These are phyloP conservation scores for Lyophyllum shimeji DNA, from an alignment of 768 basidiomycete species.

Conservation along the genomic window DNA sequence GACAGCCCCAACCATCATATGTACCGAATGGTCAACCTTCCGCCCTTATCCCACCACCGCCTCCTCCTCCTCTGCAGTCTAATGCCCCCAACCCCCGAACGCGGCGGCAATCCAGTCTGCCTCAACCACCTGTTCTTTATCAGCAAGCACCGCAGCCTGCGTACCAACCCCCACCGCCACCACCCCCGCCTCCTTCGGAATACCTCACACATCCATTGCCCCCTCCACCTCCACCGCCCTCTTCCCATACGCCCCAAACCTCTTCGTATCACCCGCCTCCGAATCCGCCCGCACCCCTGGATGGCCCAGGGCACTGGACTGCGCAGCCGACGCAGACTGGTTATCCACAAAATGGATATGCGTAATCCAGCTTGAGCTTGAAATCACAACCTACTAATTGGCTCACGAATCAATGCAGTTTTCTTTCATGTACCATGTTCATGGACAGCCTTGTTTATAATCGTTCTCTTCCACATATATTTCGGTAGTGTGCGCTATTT, in stretches of 20 bases:
- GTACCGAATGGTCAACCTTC: conserved; percentile 9
- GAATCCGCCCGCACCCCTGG: conserved; percentile 34
- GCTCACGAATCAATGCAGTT: neutral
- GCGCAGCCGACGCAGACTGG: conserved; percentile 20
- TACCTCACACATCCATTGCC: conserved; percentile 27
- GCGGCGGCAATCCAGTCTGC: conserved; percentile 49
- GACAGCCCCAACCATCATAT: conserved; percentile 20
- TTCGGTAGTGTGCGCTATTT: conserved; percentile 1
- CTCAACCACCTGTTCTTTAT: conserved; percentile 46
- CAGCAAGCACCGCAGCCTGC: conserved; percentile 28
- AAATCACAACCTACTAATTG: neutral
- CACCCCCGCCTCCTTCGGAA: conserved; percentile 34
- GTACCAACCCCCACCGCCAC: conserved; percentile 33
- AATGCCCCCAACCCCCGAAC: conserved; percentile 25
- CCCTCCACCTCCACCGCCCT: conserved; percentile 31
- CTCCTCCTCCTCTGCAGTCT: conserved; percentile 32
- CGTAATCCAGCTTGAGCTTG: no score
- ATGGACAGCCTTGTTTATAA: conserved; percentile 1
- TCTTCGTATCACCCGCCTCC: conserved; percentile 38
- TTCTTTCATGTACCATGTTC: neutral
- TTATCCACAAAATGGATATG: conserved; percentile 30
- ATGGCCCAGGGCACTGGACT: conserved; percentile 37
- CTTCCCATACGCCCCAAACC: conserved; percentile 2
- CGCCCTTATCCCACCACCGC: conserved; percentile 27
- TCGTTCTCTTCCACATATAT: conserved; percentile 5